Base-by-base conservation (phyloP, 2,329 filamentous ascomycete genomes). In the Penicillium sp. region DNA sequence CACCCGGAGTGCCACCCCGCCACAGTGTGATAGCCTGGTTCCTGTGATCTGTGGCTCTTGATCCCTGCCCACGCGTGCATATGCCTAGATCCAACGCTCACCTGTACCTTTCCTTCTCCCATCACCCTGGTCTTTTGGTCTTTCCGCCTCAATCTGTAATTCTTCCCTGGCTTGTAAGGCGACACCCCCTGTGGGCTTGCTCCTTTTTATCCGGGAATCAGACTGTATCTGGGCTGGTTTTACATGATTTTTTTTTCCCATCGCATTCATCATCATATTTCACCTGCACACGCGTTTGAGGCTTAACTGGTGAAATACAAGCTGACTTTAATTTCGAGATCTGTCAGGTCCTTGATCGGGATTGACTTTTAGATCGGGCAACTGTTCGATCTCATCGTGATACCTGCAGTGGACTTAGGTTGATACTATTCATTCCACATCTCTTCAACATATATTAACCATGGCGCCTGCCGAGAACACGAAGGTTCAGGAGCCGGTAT, bases 401-500 rank as follows among this genome's bases (percentile, higher is more conserved):
- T 48, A 39, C 33, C 9, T 56, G 43, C 35, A 53, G 39, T 58
- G 43, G 26, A 62, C 23, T 33, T 27, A 45, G 53, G 43, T 53
- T 58, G 31, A 52, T 51, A 37, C 25, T 10, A 39, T 37, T n/a
- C 35, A 39, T 42, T 21, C 11, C 16, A 26, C 14, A 53, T 33
- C 50, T 33, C 52, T 43, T 50, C 55, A 29, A 47, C 53, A 58
- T 37, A 60, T 42, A 53, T 44, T 44, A 37, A 58, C 16, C 52
- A 72, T 72, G 70, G 67, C 69, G n/a, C 64, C 69, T 27, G 60
- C 63, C 43, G 69, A 67, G 46, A 62, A 65, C 47, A 68, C 68
- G 58, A 69, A 62, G 60, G 62, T 63, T 55, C 62, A 67, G 49
- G 62, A 65, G 43, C 50, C 64, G 53, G 69, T 71, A 62, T 47